Conservation (phyloP, 768 basidiomycete species). For the Suillus ampliporus region DNA sequence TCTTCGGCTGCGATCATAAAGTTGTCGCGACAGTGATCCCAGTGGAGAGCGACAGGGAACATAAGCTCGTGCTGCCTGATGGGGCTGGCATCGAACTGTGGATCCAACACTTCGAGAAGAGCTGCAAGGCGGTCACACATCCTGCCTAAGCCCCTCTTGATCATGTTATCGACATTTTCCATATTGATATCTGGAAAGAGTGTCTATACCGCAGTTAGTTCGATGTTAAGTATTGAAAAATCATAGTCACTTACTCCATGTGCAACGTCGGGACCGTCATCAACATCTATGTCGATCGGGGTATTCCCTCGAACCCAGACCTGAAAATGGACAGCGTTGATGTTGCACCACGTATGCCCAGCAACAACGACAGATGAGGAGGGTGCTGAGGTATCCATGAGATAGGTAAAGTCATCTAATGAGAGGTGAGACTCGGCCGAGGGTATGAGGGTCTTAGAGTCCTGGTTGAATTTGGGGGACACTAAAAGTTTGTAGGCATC, state of each 20-base stretch:
- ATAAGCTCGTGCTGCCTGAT: not conserved
- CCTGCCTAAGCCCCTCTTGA: not conserved
- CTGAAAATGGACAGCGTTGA: not conserved
- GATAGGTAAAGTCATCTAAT: not conserved
- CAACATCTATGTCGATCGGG: not conserved
- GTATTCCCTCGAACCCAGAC: not conserved
- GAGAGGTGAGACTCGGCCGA: not conserved
- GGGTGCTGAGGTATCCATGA: not conserved
- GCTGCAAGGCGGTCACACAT: not conserved
- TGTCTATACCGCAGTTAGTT: not conserved
- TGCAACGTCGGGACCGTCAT: not conserved
- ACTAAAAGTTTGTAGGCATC: not conserved
- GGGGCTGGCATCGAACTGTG: not conserved
- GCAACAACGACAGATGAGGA: not conserved
- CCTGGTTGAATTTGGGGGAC: not conserved
- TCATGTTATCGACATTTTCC: not conserved
- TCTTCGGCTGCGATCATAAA: not conserved
- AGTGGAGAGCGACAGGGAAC: not conserved
- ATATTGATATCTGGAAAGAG: not conserved
- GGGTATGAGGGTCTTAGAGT: not conserved
- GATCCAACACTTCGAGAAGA: not conserved
- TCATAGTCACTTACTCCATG: not conserved
- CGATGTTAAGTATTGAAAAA: not conserved
- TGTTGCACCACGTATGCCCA: not conserved
- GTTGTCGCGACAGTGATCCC: not conserved